Conservation (phyloP, 164 flowering plant genomes). For the Paratinospora sagittata region DNA sequence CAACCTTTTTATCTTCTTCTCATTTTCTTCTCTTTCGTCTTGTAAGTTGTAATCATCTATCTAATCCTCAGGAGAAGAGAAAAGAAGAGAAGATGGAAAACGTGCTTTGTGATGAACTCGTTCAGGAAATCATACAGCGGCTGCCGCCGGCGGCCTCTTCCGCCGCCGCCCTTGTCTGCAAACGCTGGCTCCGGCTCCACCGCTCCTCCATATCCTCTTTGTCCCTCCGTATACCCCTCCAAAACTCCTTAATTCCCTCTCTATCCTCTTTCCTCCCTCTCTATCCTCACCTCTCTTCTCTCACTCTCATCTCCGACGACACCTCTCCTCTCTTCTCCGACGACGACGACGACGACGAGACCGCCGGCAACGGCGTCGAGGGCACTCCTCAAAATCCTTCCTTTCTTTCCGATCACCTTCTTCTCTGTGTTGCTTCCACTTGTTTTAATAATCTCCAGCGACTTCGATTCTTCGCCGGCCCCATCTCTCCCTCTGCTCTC, state of each 20-base stretch:
- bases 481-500: slow-evolving; percentile 36
- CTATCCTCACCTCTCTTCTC: slow-evolving; percentile 51
- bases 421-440: slow-evolving; percentile 26
- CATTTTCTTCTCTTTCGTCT: no score
- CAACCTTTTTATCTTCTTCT: not conserved
- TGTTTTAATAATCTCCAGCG: slow-evolving; percentile 33
- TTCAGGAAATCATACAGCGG: slow-evolving; percentile 65
- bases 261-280: slow-evolving; percentile 39
- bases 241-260: slow-evolving; percentile 13
- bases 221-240: slow-evolving; percentile 32
- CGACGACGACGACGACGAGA: no score
- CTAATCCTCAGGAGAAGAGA: not conserved
- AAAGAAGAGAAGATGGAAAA: slow-evolving; percentile 5
- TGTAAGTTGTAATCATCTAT: not conserved
- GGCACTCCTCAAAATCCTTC: no score
- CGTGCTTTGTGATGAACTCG: slow-evolving; percentile 60
- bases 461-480: slow-evolving; percentile 41
- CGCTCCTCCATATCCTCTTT: slow-evolving; percentile 51
- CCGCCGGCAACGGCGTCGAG: no score
- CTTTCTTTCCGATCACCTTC: slow-evolving; percentile 19
- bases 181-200: slow-evolving; percentile 69
- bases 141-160: slow-evolving; percentile 32
- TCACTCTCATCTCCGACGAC: slow-evolving; percentile 31
- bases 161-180: slow-evolving; percentile 50
- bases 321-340: not conserved